Base-by-base conservation (phyloP, 1,284 basidiomycete species). In the Cryptococcus maquisensis region DNA sequence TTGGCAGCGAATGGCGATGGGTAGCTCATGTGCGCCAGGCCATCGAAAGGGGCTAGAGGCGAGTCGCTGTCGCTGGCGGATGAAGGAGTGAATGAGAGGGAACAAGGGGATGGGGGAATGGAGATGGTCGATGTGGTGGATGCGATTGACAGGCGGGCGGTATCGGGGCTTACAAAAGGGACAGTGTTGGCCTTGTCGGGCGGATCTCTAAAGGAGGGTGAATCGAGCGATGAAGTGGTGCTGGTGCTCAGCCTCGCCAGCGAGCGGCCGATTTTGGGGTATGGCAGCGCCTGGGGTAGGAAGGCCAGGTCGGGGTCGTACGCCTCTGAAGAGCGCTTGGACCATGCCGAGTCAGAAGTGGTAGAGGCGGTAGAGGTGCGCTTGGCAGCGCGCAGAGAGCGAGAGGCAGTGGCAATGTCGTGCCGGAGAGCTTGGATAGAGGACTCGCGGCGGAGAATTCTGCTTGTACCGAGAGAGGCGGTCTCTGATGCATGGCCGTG, bases 251-350 rank as follows among this genome's bases (percentile, higher is more conserved):
- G 32, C 42, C 55, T 38, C 8, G 55, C 55, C 15, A 52, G 40
- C 5, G 37, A 42, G 13, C 43, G 49, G 5, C 52, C 42, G 24
- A 57, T 40, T 35, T 57, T 57, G 13, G 61, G 61, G 55, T 62
- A 62, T 6, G 54, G 61, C 35, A 62, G 28, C 9, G 54, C 35
- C 40, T 57, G 61, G 4, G 57, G 55, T 44, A 48, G 24, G 49
- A 62, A 62, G 6, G 46, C 57, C 21, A 47, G 24, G 4, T 21
- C 46, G 24, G 42, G 44, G 20, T 32, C n/a, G n/a, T n/a, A n/a
- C n/a, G n/a, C n/a, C 43, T 20, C 47, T 26, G 39, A 26, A 10
- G 28, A 32, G 7, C 28, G 28, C 28, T 32, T 32, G 28, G 21
- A 43, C 26, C 39, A 46, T 15, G 23, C 26, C 28, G 41, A 56